phyloP scores from a whole-genome alignment of 1,139 yeast species.

The Komagataea norvegica region DNA sequence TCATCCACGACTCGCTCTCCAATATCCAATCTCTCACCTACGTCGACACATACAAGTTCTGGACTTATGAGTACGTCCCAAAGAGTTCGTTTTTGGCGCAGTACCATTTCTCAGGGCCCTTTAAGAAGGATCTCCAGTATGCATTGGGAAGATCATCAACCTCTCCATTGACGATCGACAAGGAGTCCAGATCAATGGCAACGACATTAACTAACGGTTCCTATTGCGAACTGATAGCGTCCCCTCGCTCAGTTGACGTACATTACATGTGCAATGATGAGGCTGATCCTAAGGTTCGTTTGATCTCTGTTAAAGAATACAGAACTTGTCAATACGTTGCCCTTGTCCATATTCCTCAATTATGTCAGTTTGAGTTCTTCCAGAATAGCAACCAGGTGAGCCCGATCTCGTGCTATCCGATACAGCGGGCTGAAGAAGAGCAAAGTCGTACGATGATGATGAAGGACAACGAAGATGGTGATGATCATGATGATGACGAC shows the following conservation, averaged over 20 bases:
- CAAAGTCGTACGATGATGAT: not conserved
- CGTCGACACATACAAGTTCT: slow-evolving; percentile 5
- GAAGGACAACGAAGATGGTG: too few relatives aligned
- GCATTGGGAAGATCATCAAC: slow-evolving; percentile 2
- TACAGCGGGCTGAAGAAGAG: too few relatives aligned
- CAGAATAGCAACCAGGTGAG: slow-evolving; percentile 28
- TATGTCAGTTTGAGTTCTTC: slow-evolving; percentile 54
- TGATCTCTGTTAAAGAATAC: slow-evolving; percentile 54
- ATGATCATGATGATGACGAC: too few relatives aligned
- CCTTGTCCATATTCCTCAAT: slow-evolving; percentile 50
- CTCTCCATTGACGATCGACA: slow-evolving; percentile 1
- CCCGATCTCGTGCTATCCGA: slow-evolving; percentile 31
- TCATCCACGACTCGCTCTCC: not conserved
- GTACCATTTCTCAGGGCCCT: not conserved
- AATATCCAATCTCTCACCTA: not conserved
- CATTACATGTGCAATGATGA: slow-evolving; percentile 61
- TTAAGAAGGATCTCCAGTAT: not conserved
- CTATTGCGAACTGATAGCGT: slow-evolving; percentile 65
- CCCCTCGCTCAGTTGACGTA: slow-evolving; percentile 58
- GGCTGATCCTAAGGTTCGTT: slow-evolving; percentile 27
- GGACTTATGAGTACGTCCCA: slow-evolving; percentile 5
- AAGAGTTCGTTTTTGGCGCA: slow-evolving; percentile 1
- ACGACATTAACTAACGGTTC: slow-evolving; percentile 45
- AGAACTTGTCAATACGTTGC: slow-evolving; percentile 70
- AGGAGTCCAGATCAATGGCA: slow-evolving; percentile 1